Percentiles rank a stretch among this genome's conserved stretches.
Evolutionary conservation across 2,329 filamentous ascomycete species (phyloP).

Genomic region (Arthrobotrys megalospora): DNA sequence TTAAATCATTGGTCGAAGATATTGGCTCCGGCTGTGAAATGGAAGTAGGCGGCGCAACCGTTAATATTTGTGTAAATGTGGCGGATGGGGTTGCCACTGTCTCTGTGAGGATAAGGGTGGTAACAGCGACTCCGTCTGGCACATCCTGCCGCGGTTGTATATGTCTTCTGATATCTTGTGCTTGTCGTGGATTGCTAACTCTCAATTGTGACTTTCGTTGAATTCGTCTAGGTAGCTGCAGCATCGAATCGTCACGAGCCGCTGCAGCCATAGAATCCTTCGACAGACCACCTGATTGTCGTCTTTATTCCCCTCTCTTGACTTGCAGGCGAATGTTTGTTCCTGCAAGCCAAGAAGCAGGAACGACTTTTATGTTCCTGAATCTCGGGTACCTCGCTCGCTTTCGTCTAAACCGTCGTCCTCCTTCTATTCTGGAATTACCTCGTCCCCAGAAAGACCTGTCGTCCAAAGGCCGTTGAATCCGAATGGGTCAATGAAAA

Average conservation of each 20-base stretch:
- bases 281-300: conserved; percentile 31
- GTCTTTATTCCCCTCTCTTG: conserved; percentile 18
- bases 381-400: conserved; percentile 47
- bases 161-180: conserved; percentile 29
- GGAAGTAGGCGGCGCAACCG: conserved; percentile 33
- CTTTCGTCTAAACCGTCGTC: conserved; percentile 23
- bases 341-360: conserved; percentile 59
- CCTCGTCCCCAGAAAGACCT: conserved; percentile 56
- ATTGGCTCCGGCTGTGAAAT: conserved; percentile 20
- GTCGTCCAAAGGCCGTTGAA: conserved; percentile 58
- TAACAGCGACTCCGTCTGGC: conserved; percentile 41
- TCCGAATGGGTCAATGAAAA: conserved; percentile 33
- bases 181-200: conserved; percentile 26
- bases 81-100: conserved; percentile 48
- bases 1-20: conserved; percentile 23
- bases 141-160: conserved; percentile 53
- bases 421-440: conserved; percentile 42
- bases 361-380: conserved; percentile 49
- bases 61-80: conserved; percentile 52
- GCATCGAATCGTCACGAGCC: conserved; percentile 53
- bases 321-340: conserved; percentile 50
- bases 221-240: conserved; percentile 40
- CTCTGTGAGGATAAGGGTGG: conserved; percentile 53
- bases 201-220: conserved; percentile 29
- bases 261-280: conserved; percentile 43